These are phyloP conservation scores for Lasiosphaeria ovina DNA, from an alignment of 495 filamentous ascomycete genomes.

Conservation along the genomic window DNA sequence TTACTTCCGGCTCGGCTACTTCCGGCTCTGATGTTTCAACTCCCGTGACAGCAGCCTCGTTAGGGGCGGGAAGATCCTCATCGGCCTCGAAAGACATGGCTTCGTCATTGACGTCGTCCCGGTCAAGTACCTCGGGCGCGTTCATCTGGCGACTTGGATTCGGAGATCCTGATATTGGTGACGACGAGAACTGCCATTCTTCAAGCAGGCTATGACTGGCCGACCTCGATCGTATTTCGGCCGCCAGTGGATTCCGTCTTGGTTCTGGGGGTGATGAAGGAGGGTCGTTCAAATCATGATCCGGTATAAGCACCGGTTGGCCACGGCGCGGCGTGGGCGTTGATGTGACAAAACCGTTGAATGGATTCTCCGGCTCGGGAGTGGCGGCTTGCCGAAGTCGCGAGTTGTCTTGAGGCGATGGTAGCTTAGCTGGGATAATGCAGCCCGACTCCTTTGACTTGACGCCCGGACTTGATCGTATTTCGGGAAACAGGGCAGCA, in stretches of 20 bases:
- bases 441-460: constrained; percentile 19
- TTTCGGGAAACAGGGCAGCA: constrained; percentile 67
- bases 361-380: constrained; percentile 33
- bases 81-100: constrained; percentile 16
- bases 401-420: background rate
- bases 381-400: constrained; percentile 33
- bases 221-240: constrained; percentile 45
- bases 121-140: constrained; percentile 13
- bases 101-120: constrained; percentile 18
- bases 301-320: constrained; percentile 39
- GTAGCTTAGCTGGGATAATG: background rate
- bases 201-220: constrained; percentile 39
- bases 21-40: constrained; percentile 11
- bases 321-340: constrained; percentile 70
- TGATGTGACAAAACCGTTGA: constrained; percentile 70
- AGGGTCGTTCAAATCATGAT: constrained; percentile 45
- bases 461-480: constrained; percentile 59
- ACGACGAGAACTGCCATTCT: constrained; percentile 47
- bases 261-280: constrained; percentile 56
- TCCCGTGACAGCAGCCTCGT: constrained; percentile 10
- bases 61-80: constrained; percentile 2
- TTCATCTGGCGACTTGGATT: constrained; percentile 18
- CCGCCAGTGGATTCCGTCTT: constrained; percentile 49
- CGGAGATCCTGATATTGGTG: constrained; percentile 46
- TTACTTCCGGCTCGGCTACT: constrained; percentile 2